Conservation (phyloP, 2,329 filamentous ascomycete genomes). For the Exophiala xenobiotica region DNA sequence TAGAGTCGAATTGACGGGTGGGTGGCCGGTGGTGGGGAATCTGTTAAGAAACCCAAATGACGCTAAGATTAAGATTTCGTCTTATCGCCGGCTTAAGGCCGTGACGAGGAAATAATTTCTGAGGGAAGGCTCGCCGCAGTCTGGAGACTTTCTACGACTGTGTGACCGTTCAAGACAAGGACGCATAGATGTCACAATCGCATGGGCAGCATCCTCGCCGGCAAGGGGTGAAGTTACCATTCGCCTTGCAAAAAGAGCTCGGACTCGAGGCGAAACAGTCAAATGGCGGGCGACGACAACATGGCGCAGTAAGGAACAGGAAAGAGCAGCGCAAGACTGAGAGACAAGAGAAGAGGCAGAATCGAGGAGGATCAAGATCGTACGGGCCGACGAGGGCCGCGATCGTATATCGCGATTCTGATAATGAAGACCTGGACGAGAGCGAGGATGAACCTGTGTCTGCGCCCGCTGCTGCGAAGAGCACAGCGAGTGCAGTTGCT, state of each 20-base stretch:
- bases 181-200: conserved; percentile 17
- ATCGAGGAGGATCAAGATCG: conserved; percentile 17
- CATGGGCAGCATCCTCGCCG: neutral
- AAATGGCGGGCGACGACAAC: conserved; percentile 29
- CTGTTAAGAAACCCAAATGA: too few relatives aligned
- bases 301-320: conserved; percentile 39
- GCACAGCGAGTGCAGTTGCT: conserved; percentile 1
- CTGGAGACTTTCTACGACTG: neutral
- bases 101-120: too few relatives aligned
- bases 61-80: too few relatives aligned
- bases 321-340: conserved; percentile 69
- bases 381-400: too few relatives aligned
- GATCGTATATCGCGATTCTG: too few relatives aligned
- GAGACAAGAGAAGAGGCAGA: conserved; percentile 59
- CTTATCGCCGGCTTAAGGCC: too few relatives aligned
- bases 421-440: conserved; percentile 35
- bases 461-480: neutral
- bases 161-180: neutral
- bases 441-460: conserved; percentile 23
- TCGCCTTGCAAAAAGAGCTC: conserved; percentile 27
- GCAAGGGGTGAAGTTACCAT: conserved; percentile 26
- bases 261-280: conserved; percentile 34
- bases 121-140: too few relatives aligned
- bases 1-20: neutral
- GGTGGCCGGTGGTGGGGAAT: neutral